These are phyloP conservation scores for Ampelomyces quisqualis DNA, from an alignment of 2,329 filamentous ascomycete genomes.

Conservation along the genomic window DNA sequence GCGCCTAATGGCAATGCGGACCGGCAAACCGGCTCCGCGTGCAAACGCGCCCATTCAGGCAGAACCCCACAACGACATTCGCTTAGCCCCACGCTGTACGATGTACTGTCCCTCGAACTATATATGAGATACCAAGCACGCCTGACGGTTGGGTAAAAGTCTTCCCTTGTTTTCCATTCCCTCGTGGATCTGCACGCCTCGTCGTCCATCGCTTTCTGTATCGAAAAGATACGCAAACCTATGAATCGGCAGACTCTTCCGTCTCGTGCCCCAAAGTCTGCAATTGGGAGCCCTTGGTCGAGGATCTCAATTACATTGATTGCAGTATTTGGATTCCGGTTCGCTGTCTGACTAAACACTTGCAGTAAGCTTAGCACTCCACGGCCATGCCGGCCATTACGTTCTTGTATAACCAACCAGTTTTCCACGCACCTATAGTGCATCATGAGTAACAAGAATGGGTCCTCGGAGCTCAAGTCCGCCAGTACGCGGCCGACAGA, in stretches of 20 bases:
- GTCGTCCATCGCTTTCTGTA: slow-evolving; percentile 5
- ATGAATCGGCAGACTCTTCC: too few relatives aligned
- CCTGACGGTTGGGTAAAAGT: slow-evolving; percentile 10
- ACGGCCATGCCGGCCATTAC: slow-evolving; percentile 20
- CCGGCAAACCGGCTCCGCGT: slow-evolving; percentile 36
- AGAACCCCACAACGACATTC: slow-evolving; percentile 35
- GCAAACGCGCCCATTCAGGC: slow-evolving; percentile 25
- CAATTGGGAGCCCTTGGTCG: not conserved
- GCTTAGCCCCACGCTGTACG: slow-evolving; percentile 37
- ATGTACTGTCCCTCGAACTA: slow-evolving; percentile 23
- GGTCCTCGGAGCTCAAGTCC: slow-evolving; percentile 6
- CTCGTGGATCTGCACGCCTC: slow-evolving; percentile 4
- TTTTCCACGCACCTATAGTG: slow-evolving; percentile 17
- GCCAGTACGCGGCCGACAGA: slow-evolving; percentile 46
- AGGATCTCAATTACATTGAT: not conserved
- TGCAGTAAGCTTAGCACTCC: slow-evolving; percentile 33
- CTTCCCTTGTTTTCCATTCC: slow-evolving; percentile 3
- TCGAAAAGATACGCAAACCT: too few relatives aligned
- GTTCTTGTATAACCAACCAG: slow-evolving; percentile 28
- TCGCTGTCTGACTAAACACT: slow-evolving; percentile 19
- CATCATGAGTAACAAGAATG: slow-evolving; percentile 8
- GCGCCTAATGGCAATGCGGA: slow-evolving; percentile 36
- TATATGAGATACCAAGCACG: slow-evolving; percentile 26
- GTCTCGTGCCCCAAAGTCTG: too few relatives aligned
- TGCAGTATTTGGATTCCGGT: too few relatives aligned